phyloP scores from a whole-genome alignment of 805 yeast genomes.

The Suhomyces xylopsoci region DNA sequence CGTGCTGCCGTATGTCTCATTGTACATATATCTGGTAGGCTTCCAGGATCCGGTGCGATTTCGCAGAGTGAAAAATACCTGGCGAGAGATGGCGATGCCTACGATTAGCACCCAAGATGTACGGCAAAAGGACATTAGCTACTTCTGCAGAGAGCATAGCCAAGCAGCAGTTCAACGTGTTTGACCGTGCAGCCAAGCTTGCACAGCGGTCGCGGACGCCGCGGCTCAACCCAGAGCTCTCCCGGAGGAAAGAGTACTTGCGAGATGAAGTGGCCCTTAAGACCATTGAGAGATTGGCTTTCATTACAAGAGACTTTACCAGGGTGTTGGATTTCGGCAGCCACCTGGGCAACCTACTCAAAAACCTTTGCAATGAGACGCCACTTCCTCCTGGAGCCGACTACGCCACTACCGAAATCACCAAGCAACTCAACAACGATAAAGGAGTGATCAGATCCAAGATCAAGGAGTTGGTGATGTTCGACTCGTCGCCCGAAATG shows the following conservation, averaged over 20 bases:
- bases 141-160: constrained; percentile 22
- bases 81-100: neutral
- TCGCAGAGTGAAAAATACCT: neutral
- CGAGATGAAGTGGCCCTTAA: constrained; percentile 71
- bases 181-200: constrained; percentile 60
- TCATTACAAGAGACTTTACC: constrained; percentile 62
- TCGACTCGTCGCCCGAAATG: constrained; percentile 57
- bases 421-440: constrained; percentile 48
- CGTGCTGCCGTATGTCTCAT: neutral
- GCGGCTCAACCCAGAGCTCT: constrained; percentile 35
- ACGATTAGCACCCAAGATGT: neutral
- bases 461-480: constrained; percentile 56
- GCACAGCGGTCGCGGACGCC: constrained; percentile 60
- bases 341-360: constrained; percentile 62
- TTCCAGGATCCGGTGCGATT: neutral
- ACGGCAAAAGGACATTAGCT: constrained; percentile 19
- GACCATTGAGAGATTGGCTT: constrained; percentile 72
- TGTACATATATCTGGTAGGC: too few relatives aligned
- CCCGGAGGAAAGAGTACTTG: constrained; percentile 64
- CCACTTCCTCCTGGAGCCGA: constrained; percentile 22
- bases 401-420: constrained; percentile 35
- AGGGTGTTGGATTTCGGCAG: constrained; percentile 70
- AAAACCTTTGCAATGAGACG: constrained; percentile 31
- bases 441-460: constrained; percentile 50
- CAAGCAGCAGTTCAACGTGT: constrained; percentile 39